Percentiles rank a stretch among this genome's conserved stretches.
phyloP scores from a whole-genome alignment of 2,329 filamentous ascomycete species.

The Colletotrichum noveboracense region DNA sequence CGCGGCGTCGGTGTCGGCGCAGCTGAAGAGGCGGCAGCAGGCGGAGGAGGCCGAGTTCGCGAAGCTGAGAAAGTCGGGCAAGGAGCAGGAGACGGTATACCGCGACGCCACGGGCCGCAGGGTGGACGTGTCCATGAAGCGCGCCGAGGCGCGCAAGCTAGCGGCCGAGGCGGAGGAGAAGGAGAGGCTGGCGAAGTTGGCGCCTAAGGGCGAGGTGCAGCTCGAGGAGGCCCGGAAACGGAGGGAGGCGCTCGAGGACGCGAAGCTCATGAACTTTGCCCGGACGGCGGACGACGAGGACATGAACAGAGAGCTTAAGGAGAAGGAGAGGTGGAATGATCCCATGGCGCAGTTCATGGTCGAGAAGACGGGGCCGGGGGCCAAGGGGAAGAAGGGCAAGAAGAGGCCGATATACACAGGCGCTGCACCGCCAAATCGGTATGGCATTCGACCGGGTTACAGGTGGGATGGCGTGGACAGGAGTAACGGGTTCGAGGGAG shows the following conservation, averaged over 20 bases:
- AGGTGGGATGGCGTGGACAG: slow-evolving; percentile 97
- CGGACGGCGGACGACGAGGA: slow-evolving; percentile 83
- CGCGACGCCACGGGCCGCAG: slow-evolving; percentile 94
- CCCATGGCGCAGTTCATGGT: slow-evolving; percentile 83
- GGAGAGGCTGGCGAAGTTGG: slow-evolving; percentile 70
- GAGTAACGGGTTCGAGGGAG: slow-evolving; percentile 89
- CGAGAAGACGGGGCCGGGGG: slow-evolving; percentile 43
- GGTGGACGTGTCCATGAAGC: slow-evolving; percentile 90
- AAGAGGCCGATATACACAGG: slow-evolving; percentile 77
- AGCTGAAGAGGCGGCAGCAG: slow-evolving; percentile 68
- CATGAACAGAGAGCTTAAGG: slow-evolving; percentile 84
- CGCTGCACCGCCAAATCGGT: slow-evolving; percentile 85
- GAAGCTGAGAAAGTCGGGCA: slow-evolving; percentile 43
- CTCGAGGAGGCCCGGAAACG: slow-evolving; percentile 67
- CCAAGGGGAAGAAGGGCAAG: slow-evolving; percentile 32
- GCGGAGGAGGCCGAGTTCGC: slow-evolving; percentile 64
- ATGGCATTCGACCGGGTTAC: slow-evolving; percentile 90
- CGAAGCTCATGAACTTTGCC: slow-evolving; percentile 81
- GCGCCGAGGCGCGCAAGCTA: slow-evolving; percentile 78
- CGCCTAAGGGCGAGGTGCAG: slow-evolving; percentile 86
- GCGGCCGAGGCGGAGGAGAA: slow-evolving; percentile 72
- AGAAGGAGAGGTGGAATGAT: slow-evolving; percentile 86
- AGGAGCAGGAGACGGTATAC: slow-evolving; percentile 84
- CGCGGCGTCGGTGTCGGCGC: slow-evolving; percentile 76
- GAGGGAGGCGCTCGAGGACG: slow-evolving; percentile 76